A percentile compares a stretch with the other conserved stretches of the same genome.
phyloP scores from a whole-genome alignment of 2,329 filamentous ascomycete species.

The Albophoma yamanashiensis region DNA sequence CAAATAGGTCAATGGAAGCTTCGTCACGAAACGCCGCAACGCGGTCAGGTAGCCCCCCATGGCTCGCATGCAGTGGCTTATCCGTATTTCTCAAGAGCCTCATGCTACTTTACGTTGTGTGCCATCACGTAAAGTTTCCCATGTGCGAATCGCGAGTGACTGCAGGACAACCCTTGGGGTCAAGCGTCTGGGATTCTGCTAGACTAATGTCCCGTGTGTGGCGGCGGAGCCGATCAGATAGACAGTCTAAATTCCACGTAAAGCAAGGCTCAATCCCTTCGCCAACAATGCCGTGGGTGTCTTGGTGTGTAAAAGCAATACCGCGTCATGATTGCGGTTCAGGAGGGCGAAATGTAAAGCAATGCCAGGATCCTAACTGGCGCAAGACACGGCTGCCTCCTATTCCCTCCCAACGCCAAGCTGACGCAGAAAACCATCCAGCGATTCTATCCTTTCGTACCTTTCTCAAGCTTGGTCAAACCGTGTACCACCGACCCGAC shows the following conservation, averaged over 20 bases:
- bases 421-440: background rate
- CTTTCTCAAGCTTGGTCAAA: background rate
- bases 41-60: background rate
- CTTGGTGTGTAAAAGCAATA: background rate
- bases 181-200: background rate
- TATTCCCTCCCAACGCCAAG: background rate
- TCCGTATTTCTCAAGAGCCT: background rate
- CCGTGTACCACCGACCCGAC: background rate
- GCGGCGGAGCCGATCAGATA: background rate
- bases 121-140: background rate
- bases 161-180: background rate
- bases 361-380: background rate
- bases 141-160: background rate
- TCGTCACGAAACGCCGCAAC: background rate
- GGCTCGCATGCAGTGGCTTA: background rate
- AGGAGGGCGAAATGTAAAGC: background rate
- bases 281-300: background rate
- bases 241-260: background rate
- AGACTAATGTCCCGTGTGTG: background rate
- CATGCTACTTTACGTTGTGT: background rate
- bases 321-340: background rate
- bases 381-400: background rate
- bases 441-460: background rate
- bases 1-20: background rate
- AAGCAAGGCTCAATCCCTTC: background rate